These are phyloP conservation scores for Grigorovia transvaalensis DNA, from an alignment of 805 yeast species.

Conservation along the genomic window DNA sequence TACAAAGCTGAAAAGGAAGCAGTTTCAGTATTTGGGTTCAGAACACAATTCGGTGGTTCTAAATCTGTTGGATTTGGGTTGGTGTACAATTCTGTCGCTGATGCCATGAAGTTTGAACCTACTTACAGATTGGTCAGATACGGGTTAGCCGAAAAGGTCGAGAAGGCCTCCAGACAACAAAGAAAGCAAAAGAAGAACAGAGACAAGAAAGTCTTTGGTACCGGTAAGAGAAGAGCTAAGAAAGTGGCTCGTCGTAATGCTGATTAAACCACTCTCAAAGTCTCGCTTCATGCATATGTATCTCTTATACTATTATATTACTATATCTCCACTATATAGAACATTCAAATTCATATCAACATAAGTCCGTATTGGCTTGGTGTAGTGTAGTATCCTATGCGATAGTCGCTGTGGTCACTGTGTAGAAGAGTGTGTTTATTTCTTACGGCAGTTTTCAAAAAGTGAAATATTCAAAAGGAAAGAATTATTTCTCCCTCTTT, in stretches of 20 bases:
- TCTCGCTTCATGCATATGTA: too few relatives aligned
- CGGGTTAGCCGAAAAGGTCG: conserved; percentile 93
- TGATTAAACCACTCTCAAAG: conserved; percentile 38
- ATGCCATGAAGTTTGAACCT: conserved; percentile 98
- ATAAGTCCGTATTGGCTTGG: too few relatives aligned
- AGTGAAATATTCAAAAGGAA: too few relatives aligned
- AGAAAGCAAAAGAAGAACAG: conserved; percentile 99
- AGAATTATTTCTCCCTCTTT: too few relatives aligned
- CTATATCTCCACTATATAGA: too few relatives aligned
- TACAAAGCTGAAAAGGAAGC: conserved; percentile 91
- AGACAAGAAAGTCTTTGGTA: conserved; percentile 98
- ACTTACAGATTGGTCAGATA: conserved; percentile 97
- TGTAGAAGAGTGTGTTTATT: too few relatives aligned
- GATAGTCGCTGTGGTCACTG: too few relatives aligned
- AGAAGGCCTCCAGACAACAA: conserved; percentile 98
- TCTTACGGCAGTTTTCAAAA: too few relatives aligned
- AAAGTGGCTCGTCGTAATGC: conserved; percentile 83
- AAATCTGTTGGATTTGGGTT: conserved; percentile 98
- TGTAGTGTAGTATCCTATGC: too few relatives aligned
- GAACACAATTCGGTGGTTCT: conserved; percentile 99
- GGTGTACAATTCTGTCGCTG: conserved; percentile 95
- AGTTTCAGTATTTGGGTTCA: conserved; percentile 97
- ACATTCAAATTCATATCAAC: too few relatives aligned
- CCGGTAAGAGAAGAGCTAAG: conserved; percentile 91
- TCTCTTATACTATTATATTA: too few relatives aligned